Base-by-base conservation (phyloP, 805 yeast genomes). In the Wickerhamiella kazuoi region DNA sequence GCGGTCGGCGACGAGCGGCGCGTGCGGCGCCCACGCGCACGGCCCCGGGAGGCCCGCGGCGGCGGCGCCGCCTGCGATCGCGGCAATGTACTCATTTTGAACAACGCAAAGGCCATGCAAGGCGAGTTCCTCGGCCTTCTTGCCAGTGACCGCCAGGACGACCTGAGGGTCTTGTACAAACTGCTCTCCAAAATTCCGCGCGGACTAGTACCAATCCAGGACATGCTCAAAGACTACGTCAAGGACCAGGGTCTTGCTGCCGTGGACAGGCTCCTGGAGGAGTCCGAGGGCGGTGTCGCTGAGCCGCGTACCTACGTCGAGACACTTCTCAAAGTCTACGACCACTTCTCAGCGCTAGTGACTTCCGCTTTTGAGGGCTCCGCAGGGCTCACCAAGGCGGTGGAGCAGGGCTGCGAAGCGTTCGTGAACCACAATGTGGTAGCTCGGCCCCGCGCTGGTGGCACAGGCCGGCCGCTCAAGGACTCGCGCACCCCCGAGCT, bases 401-500 rank as follows among this genome's bases (percentile, higher is more conserved):
- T 90, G 47, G 97, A 90, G 54, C 73, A 71, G 47, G 96, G 96
- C 1, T 87, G 94, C 50, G 74, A 79, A 43, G 66, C 71, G 29
- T 86, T 79, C 50, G 82, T 93, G 51, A 90, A 90, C 60, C 67
- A 64, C 40, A 90, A 93, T 52, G 64, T 72, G 15, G 76, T 84
- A 55, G 94, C 96, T 21, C 45, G 49, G 21, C 69, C 75, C 7
- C 31, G 21, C 11, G 52, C 54, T 30, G 50, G 52, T 1, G 55
- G 63, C 2, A 46, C 44, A 5, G 39, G 38, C 20, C 14, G 13
- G 13, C 34, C 35, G 3, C 37, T 41, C 28, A 39, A 44, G 28
- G 57, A 59, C 34, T 79, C 94, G n/a, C 76, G 70, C 52, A 84
- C 97, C 0, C 94, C 97, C 0, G 97, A 93, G 50, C 67, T 81